These are phyloP conservation scores for Saccharomyces kudriavzevii DNA, from an alignment of 805 yeast species.

Conservation along the genomic window DNA sequence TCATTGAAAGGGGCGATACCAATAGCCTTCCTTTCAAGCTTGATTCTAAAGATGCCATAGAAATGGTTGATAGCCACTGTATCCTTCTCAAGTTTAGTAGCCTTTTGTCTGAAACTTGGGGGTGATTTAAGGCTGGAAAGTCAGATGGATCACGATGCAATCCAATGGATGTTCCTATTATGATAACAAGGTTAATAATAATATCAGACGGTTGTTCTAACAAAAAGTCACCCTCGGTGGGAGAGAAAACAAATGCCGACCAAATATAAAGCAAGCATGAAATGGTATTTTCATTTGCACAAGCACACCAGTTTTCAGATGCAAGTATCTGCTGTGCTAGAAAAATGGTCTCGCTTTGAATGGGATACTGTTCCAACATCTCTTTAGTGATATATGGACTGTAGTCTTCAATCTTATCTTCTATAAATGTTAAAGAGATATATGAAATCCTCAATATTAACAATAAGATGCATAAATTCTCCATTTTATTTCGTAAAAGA, in stretches of 20 bases:
- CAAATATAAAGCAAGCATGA: constrained; percentile 18
- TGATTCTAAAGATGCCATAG: constrained; percentile 12
- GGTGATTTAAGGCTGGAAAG: constrained; percentile 7
- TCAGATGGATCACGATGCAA: constrained; percentile 19
- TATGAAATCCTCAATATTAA: constrained; percentile 15
- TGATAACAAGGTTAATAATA: constrained; percentile 12
- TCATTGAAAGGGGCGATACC: constrained; percentile 2
- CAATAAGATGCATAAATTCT: constrained; percentile 12
- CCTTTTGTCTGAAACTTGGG: constrained; percentile 6
- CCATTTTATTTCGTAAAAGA: constrained; percentile 15
- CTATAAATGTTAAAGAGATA: constrained; percentile 9
- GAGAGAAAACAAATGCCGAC: constrained; percentile 18
- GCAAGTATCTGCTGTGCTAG: constrained; percentile 15
- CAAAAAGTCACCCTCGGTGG: constrained; percentile 21
- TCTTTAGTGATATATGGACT: constrained; percentile 4
- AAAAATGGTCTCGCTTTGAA: constrained; percentile 10
- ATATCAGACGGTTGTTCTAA: constrained; percentile 20
- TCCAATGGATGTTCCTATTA: constrained; percentile 20
- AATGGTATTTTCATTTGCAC: constrained; percentile 19
- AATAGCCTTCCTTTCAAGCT: constrained; percentile 13
- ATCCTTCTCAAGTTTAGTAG: constrained; percentile 13
- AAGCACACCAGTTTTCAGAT: constrained; percentile 13
- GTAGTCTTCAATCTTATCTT: constrained; percentile 4
- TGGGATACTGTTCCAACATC: constrained; percentile 9
- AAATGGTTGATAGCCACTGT: constrained; percentile 13